Evolutionary conservation across 139 green algal genomes (phyloP).

Genomic region (Tetradesmus obliquus): DNA sequence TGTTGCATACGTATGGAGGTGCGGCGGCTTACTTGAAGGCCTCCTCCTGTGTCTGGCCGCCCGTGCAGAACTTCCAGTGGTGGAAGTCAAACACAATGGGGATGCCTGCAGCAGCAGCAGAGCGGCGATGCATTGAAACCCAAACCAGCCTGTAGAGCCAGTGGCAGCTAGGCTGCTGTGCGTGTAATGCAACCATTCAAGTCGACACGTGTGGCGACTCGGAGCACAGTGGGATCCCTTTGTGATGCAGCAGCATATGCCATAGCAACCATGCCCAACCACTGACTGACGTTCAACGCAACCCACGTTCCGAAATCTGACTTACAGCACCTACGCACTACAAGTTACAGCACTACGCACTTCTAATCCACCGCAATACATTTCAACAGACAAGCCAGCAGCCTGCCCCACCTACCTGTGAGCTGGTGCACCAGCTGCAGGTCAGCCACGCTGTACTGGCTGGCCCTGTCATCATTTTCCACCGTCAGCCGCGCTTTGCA

Average conservation of each 20-base stretch:
- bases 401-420: background rate
- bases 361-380: background rate
- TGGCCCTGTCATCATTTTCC: conserved; percentile 78
- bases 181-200: background rate
- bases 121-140: background rate
- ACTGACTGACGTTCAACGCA: too few species aligned
- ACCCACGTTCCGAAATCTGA: too few species aligned
- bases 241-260: too few species aligned
- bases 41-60: conserved; percentile 58
- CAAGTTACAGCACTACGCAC: too few species aligned
- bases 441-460: conserved; percentile 55
- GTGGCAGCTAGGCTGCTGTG: background rate
- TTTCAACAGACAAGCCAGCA: background rate
- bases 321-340: too few species aligned
- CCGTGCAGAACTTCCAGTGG: conserved; percentile 71
- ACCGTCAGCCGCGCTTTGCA: conserved; percentile 71
- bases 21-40: conserved; percentile 50
- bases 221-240: too few species aligned
- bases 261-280: too few species aligned
- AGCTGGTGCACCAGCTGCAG: conserved; percentile 35
- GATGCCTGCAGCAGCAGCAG: conserved; percentile 34
- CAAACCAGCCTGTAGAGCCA: background rate
- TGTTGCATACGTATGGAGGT: too few species aligned
- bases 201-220: background rate
- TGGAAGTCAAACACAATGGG: conserved; percentile 86